Evolutionary conservation across 208 protist species (phyloP), one percentile per base, ranked within the genome.

Genomic region (Wallacemonas rigidus): DNA sequence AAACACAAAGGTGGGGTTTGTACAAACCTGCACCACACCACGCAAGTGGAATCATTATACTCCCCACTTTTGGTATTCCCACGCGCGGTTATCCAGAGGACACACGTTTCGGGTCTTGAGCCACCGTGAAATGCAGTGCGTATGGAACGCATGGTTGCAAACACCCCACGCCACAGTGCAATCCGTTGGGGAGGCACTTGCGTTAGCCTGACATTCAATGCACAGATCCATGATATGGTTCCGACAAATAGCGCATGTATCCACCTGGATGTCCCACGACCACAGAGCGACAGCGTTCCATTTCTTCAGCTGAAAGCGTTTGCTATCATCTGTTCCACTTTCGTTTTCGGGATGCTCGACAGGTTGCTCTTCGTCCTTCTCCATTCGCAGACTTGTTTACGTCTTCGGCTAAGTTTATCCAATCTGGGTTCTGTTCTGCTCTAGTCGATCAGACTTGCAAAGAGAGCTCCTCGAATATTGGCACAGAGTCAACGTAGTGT

Each of bases 211-310:
- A 77, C 98, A 99, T 73, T 99, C 98, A 64, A 99, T 99, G 83
- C 98, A 99, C 5, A 99, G 76, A 64, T 99, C 98, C 98, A 99
- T 99, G 67, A 99, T 99, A 76, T 99, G 98, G 63, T 99, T 99
- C 71, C 98, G 82, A 83, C 98, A 99, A 80, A 99, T 99, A 15
- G 98, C 98, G 67, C 98, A 99, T 14, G 97, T 99, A 75, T 99
- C 98, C 6, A 99, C 98, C 48, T 98, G 91, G 77, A 99, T 98
- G 79, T 99, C 97, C 98, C 98, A 99, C 41, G 95, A 95, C 98
- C 98, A 99, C 26, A 99, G 69, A n/a, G 98, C 98, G 12, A 99
- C 98, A 17, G 98, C 98, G 76, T 99, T 99, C 98, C 98, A 99
- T 67, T 98, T 97, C 67, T 99, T 99, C 1, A 99, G 77, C 53